A percentile compares a stretch with the other conserved stretches of the same genome.
phyloP scores from a whole-genome alignment of 169 alveolate species.

The Plasmodium gonderi region DNA sequence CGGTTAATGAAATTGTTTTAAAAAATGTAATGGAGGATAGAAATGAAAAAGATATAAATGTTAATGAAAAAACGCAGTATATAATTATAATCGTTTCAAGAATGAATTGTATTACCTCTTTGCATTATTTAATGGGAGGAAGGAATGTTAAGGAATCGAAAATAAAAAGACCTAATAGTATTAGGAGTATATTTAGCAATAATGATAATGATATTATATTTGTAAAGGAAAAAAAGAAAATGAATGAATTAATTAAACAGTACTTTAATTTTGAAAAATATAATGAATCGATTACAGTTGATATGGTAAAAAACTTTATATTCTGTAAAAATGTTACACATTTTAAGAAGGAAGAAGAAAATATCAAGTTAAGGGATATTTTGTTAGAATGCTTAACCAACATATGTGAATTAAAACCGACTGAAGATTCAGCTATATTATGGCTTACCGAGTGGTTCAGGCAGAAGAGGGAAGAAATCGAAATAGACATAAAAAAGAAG shows the following conservation, averaged over 20 bases:
- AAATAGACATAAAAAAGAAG: not conserved
- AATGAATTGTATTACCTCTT: conserved; percentile 51
- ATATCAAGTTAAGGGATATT: conserved; percentile 34
- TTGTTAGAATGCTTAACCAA: conserved; percentile 40
- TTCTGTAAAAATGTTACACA: conserved; percentile 43
- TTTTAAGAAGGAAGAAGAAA: conserved; percentile 8
- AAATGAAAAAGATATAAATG: not conserved
- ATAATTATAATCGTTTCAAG: conserved; percentile 33
- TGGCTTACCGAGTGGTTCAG: conserved; percentile 64
- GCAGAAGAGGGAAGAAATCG: conserved; percentile 19
- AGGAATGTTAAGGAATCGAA: conserved; percentile 15
- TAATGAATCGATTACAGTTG: conserved; percentile 36
- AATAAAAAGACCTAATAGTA: conserved; percentile 11
- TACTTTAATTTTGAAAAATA: conserved; percentile 50
- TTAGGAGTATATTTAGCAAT: conserved; percentile 31
- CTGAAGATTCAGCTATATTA: not conserved
- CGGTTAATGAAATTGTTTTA: not conserved
- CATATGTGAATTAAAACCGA: conserved; percentile 37
- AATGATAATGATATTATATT: conserved; percentile 24
- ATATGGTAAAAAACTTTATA: conserved; percentile 34
- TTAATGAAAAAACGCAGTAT: not conserved
- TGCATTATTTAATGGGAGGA: conserved; percentile 35
- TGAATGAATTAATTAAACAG: conserved; percentile 12
- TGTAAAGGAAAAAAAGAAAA: conserved; percentile 29
- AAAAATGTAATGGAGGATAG: not conserved